Conservation (phyloP, 768 basidiomycete species). For the Tulasnella sp. region DNA sequence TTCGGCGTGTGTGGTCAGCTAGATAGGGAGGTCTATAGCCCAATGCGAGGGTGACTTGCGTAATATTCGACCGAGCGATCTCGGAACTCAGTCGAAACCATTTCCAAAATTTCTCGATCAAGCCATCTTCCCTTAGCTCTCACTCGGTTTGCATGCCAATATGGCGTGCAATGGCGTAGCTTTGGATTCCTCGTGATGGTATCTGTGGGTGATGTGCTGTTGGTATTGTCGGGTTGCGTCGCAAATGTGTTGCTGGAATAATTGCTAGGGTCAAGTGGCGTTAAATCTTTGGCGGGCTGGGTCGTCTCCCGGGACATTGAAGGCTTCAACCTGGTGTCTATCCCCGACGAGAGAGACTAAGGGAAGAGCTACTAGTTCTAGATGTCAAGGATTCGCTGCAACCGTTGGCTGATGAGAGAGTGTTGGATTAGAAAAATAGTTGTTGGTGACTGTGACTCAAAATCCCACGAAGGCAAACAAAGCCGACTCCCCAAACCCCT, state of each 20-base stretch:
- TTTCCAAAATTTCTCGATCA: slow-evolving; percentile 80
- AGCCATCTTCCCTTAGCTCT: slow-evolving; percentile 92
- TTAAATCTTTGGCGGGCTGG: too few relatives aligned
- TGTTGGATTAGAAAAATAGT: neutral
- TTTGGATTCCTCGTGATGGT: slow-evolving; percentile 39
- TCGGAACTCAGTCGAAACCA: slow-evolving; percentile 90
- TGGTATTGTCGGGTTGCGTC: neutral
- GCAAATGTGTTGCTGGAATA: neutral
- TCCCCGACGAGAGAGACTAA: neutral
- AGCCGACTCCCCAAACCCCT: neutral
- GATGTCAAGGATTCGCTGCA: neutral
- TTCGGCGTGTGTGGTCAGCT: neutral
- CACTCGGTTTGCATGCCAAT: slow-evolving; percentile 91
- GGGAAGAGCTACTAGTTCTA: neutral
- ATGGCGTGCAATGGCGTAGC: slow-evolving; percentile 77
- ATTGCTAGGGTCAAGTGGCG: neutral
- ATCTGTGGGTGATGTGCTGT: neutral
- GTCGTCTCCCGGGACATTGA: too few relatives aligned
- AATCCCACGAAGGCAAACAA: neutral
- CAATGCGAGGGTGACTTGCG: slow-evolving; percentile 50
- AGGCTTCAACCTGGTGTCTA: neutral
- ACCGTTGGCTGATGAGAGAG: neutral
- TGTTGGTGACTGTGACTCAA: neutral
- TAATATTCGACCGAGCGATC: slow-evolving; percentile 95
- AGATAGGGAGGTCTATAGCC: neutral